A percentile compares a stretch with the other conserved stretches of the same genome.
These are phyloP conservation scores for Lodderomyces theae DNA, from an alignment of 1,139 yeast species.

Conservation along the genomic window DNA sequence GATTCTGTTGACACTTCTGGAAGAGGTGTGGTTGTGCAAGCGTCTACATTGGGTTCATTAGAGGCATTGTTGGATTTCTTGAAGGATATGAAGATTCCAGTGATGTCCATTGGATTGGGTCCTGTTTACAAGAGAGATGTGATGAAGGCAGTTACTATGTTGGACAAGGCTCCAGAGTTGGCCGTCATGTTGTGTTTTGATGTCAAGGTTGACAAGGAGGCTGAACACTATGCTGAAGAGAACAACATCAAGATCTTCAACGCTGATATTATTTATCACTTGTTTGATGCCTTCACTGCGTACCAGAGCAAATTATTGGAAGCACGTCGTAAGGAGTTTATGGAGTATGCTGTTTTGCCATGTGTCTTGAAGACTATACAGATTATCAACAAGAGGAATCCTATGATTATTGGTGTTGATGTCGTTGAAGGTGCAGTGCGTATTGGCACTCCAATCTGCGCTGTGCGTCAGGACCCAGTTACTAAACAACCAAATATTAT, in stretches of 20 bases:
- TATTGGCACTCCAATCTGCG: conserved; percentile 93
- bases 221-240: conserved; percentile 95
- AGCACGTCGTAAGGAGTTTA: conserved; percentile 83
- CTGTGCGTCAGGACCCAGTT: conserved; percentile 83
- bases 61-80: conserved; percentile 96
- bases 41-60: conserved; percentile 94
- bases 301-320: conserved; percentile 87
- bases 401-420: conserved; percentile 99
- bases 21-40: conserved; percentile 97
- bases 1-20: conserved; percentile 95
- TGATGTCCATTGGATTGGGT: conserved; percentile 96
- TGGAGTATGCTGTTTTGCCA: conserved; percentile 90
- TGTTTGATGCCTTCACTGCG: conserved; percentile 91
- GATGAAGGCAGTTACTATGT: conserved; percentile 95
- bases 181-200: conserved; percentile 98
- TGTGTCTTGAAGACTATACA: conserved; percentile 92
- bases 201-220: conserved; percentile 95
- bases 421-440: conserved; percentile 87
- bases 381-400: conserved; percentile 97
- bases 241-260: conserved; percentile 88
- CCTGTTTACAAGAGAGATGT: conserved; percentile 98
- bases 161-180: conserved; percentile 91
- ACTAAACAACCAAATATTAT: conserved; percentile 74
- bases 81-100: conserved; percentile 98
- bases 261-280: conserved; percentile 94